Base-by-base conservation (phyloP, 2,329 filamentous ascomycete species). In the Dactylellina cionopaga region DNA sequence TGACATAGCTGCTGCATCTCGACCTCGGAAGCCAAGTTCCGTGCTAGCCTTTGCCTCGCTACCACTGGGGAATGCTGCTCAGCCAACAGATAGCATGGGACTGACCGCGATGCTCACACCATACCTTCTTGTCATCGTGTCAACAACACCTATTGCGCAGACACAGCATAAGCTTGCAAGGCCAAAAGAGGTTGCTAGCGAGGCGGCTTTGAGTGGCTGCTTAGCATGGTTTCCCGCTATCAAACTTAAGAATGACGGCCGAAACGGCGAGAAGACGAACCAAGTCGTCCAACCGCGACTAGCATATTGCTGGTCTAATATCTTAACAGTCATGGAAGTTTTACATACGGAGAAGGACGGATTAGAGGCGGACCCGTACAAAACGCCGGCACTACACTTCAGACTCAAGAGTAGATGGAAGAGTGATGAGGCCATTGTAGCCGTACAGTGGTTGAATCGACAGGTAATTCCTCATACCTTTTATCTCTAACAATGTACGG, bases 181-280 rank as follows among this genome's bases (percentile, higher is more conserved):
- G 24, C 94, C 95, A 2, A 98, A 96, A 79, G 94, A 98, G 75
- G 88, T 98, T 7, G 88, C 88, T 25, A 91, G 92, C 1, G 94
- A 99, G 79, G 92, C 92, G 78, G 89, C 94, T 15, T 89, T 99
- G 85, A 97, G 91, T 52, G 96, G 94, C 1, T 96, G 94, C 77
- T 81, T 99, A 52, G 92, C 95, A 31, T 99, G 95, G 95, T 99
- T 99, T 79, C 95, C 95, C 1, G 92, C 93, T 1, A 95, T 99
- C 46, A 95, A 91, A 78, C 83, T 99, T 43, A 98, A 98, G 80
- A 71, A 74, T 10, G 68, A 62, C 17, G 86, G 87, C 13, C 86
- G 88, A 7, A 89, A 92, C 74, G 83, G 86, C 1, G 84, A 86
- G 47, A 87, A 86, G 0, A 88, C 87, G 3, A 90, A 88, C 76